Conservation (phyloP, 225 moss, liverwort and hornwort species). For the Physcomitrellopsis africana region DNA sequence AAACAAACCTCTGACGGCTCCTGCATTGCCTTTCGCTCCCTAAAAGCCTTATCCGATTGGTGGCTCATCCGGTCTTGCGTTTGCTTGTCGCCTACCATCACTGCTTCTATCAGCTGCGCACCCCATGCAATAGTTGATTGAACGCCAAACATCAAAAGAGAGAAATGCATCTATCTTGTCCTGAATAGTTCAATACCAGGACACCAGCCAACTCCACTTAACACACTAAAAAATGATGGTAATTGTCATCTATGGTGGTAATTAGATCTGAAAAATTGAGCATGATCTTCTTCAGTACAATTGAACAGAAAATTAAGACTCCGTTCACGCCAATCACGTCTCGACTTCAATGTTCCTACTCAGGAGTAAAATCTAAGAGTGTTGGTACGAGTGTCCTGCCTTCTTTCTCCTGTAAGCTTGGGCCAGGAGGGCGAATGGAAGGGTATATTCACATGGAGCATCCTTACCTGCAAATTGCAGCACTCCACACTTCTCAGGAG, state of each 20-base stretch:
- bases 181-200: too few species aligned
- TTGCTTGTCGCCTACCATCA: constrained; percentile 75
- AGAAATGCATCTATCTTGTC: constrained; percentile 10
- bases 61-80: constrained; percentile 69
- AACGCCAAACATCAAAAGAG: constrained; percentile 25
- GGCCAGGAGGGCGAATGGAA: constrained; percentile 76
- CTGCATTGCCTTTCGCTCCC: constrained; percentile 46
- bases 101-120: constrained; percentile 84
- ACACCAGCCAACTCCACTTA: too few species aligned
- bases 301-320: too few species aligned
- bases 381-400: constrained; percentile 39
- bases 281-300: too few species aligned
- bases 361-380: too few species aligned
- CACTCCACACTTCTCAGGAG: constrained; percentile 19
- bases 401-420: constrained; percentile 89
- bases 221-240: too few species aligned
- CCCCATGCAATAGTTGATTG: constrained; percentile 31
- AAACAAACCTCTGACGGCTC: constrained; percentile 30
- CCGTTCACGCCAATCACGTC: too few species aligned
- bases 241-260: too few species aligned
- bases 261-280: too few species aligned
- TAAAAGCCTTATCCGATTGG: constrained; percentile 48
- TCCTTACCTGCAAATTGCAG: constrained; percentile 47
- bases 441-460: constrained; percentile 51
- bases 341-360: too few species aligned